Conservation (phyloP, 2,329 filamentous ascomycete species). For the Falciphora oryzae region DNA sequence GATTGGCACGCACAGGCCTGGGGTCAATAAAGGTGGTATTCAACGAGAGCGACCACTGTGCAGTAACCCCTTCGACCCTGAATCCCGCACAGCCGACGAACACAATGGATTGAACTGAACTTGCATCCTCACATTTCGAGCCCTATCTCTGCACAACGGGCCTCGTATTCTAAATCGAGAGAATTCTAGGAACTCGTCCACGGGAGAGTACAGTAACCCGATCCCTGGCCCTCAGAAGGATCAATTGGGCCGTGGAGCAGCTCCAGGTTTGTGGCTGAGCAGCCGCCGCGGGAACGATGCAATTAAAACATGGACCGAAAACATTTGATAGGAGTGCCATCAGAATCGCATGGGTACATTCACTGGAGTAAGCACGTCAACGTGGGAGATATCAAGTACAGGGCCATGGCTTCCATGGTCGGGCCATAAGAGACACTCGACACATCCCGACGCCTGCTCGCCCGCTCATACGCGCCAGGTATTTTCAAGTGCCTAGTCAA, state of each 20-base stretch:
- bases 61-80: too few relatives aligned
- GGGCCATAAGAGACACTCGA: neutral
- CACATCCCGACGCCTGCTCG: neutral
- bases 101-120: too few relatives aligned
- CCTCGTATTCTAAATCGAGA: too few relatives aligned
- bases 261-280: neutral
- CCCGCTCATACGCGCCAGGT: neutral
- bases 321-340: too few relatives aligned
- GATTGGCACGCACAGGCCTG: too few relatives aligned
- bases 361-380: neutral
- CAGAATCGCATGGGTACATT: neutral
- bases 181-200: too few relatives aligned
- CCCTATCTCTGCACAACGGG: too few relatives aligned
- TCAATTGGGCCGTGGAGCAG: constrained; percentile 9
- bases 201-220: neutral
- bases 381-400: neutral
- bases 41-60: too few relatives aligned
- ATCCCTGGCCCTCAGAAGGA: neutral
- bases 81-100: too few relatives aligned
- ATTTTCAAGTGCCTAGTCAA: neutral
- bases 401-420: neutral
- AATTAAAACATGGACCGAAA: neutral
- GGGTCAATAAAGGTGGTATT: too few relatives aligned
- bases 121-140: too few relatives aligned
- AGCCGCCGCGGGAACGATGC: neutral